These are phyloP conservation scores for Cladosporium austrohemisphaericum DNA, from an alignment of 2,329 filamentous ascomycete species.

Conservation along the genomic window DNA sequence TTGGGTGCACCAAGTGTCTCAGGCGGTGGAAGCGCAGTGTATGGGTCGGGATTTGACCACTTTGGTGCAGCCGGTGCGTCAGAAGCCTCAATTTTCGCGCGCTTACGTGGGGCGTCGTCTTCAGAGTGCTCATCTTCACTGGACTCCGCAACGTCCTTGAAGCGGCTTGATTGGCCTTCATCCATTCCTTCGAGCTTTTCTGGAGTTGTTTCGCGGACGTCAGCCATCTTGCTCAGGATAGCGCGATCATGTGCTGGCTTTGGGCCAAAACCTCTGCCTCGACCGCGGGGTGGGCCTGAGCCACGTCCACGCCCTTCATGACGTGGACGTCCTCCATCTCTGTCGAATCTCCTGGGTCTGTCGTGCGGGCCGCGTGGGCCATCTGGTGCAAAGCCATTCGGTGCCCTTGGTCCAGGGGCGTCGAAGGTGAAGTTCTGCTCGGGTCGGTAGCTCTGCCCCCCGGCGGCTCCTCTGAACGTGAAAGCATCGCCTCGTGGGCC, in stretches of 20 bases:
- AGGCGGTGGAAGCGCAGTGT: conserved; percentile 78
- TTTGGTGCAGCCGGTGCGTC: conserved; percentile 51
- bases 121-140: conserved; percentile 35
- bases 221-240: conserved; percentile 37
- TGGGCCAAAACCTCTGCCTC: conserved; percentile 21
- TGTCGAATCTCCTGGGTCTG: conserved; percentile 7
- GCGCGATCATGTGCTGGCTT: conserved; percentile 42
- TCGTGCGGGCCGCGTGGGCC: background rate
- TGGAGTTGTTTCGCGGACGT: conserved; percentile 37
- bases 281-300: conserved; percentile 1
- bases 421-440: conserved; percentile 14
- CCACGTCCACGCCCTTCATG: conserved; percentile 5
- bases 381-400: conserved; percentile 11
- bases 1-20: conserved; percentile 71
- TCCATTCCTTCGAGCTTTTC: conserved; percentile 46
- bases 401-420: conserved; percentile 6
- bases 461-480: conserved; percentile 13
- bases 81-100: conserved; percentile 23
- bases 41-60: conserved; percentile 96
- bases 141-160: conserved; percentile 41
- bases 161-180: conserved; percentile 38
- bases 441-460: conserved; percentile 8
- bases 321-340: conserved; percentile 2
- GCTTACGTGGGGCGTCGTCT: conserved; percentile 30
- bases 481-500: conserved; percentile 1